Percentiles rank a stretch among this genome's conserved stretches.
Evolutionary conservation across 164 flowering plant species (phyloP).

Genomic region (Houttuynia cordata): DNA sequence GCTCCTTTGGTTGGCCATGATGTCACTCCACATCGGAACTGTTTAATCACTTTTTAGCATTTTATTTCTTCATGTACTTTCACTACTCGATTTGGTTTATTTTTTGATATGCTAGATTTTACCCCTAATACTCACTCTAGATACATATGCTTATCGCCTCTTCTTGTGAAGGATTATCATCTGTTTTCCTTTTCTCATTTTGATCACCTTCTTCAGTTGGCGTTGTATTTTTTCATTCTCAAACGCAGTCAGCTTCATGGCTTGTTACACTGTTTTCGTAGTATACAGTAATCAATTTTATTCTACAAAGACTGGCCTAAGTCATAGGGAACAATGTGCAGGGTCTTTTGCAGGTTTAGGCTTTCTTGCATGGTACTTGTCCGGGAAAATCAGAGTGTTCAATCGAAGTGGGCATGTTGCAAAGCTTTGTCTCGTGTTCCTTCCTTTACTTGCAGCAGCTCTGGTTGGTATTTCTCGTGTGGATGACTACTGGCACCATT

Average conservation of each 20-base stretch:
- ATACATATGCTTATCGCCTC: not conserved
- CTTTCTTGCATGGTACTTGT: constrained; percentile 48
- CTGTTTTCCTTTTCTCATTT: not conserved
- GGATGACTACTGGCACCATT: constrained; percentile 82
- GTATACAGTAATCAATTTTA: constrained; percentile 13
- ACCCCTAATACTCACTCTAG: not conserved
- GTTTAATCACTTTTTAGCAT: no score
- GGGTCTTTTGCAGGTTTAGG: constrained; percentile 74
- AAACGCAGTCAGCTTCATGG: no score
- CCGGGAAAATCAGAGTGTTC: constrained; percentile 59
- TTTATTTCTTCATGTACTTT: no score
- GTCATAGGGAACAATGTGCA: constrained; percentile 14
- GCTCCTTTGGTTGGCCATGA: no score
- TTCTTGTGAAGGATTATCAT: no score
- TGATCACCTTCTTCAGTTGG: not conserved
- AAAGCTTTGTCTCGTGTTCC: constrained; percentile 48
- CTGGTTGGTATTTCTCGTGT: constrained; percentile 66
- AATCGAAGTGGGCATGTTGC: constrained; percentile 60
- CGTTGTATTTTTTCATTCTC: no score
- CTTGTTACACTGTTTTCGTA: not conserved
- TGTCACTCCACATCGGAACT: no score
- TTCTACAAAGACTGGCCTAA: not conserved
- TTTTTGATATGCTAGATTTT: no score
- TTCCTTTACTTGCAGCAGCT: constrained; percentile 49
- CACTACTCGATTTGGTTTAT: no score